Evolutionary conservation across 2,329 filamentous ascomycete species (phyloP), one percentile per base, ranked within the genome.

Genomic region (Trichoderma sp.): DNA sequence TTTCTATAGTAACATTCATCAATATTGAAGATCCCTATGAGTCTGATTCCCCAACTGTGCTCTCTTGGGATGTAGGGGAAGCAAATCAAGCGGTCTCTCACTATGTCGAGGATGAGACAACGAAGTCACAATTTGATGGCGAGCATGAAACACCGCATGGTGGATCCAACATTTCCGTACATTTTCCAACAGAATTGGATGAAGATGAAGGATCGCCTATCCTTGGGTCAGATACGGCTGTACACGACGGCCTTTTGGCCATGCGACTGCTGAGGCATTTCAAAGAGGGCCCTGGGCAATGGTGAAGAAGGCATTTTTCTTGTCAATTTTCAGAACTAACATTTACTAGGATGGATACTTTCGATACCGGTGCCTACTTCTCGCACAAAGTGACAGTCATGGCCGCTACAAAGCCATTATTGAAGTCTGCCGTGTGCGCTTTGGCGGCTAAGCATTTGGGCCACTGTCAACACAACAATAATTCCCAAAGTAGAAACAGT

Each of bases 401-500:
- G 63, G 63, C 52, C 16, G 18, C 63, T 3, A 66, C 63, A 34
- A 66, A 66, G 28, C 63, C 63, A 4, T 26, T 66, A 18, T 18
- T 66, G 26, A 66, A 66, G 34, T 66, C 63, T 18, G 63, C 63
- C 4, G 52, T 66, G 18, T 66, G 63, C n/a, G 63, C 63, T 46
- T 52, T 66, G 1, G 52, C 63, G 18, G 63, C 63, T 13, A 66
- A 66, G 5, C 63, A 66, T 37, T 26, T 66, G 8, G 52, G 63
- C 1, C 63, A 66, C 18, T 58, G 63, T 39, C 52, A 58, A 49
- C 18, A 5, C 11, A 24, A 34, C 14, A 18, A 24, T 3, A 56
- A 13, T 1, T 13, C 5, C n/a, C 52, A 21, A 14, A 26, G 3
- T 58, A 14, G 26, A 18, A 37, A 58, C 5, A 8, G 18, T 14